Evolutionary conservation across 2,329 filamentous ascomycete species (phyloP), one percentile per base, ranked within the genome.

Genomic region (Xylariaceae sp.): DNA sequence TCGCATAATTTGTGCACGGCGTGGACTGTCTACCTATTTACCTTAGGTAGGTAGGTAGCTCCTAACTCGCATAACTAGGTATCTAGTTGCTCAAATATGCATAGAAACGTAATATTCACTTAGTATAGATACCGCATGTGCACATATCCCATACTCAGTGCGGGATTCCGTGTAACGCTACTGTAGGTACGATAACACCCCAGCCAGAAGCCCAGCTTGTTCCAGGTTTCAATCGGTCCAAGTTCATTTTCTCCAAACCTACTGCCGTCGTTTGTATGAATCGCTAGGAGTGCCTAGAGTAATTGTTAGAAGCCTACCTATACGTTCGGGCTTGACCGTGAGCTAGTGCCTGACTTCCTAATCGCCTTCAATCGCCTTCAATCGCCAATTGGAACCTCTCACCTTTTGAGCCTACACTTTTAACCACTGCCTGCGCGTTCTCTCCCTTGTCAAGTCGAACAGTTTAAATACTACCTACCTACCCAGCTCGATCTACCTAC

Each of bases 231-330:
- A 19, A 19, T 19, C 19, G 19, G 19, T 53, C 40, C 49, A 42
- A 53, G 31, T 50, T 42, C 34, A 30, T 45, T 58, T 62, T 64
- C 59, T 61, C 58, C 63, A 60, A 67, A 65, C 65, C 52, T 56
- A 58, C 60, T 48, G 30, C 58, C 60, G 47, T 50, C 56, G 47
- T 31, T n/a, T 41, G 31, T 50, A 30, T 50, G 51, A 59, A 47
- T 56, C 46, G 54, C 44, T 56, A 60, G 54, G 56, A 55, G 19
- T 19, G 19, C 53, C 52, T n/a, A 59, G 40, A 45, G 48, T 45
- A 46, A 47, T 47, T 39, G 34, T 3, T 26, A 55, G 31, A 12
- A 55, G 46, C 43, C 34, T 35, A 47, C 50, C 41, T 19, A 19
- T 19, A 19, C 27, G 50, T 35, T 42, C 26, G 41, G 37, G 6